These are phyloP conservation scores for Pelargonium citronellum DNA, from an alignment of 441 rosid genomes.

Conservation along the genomic window DNA sequence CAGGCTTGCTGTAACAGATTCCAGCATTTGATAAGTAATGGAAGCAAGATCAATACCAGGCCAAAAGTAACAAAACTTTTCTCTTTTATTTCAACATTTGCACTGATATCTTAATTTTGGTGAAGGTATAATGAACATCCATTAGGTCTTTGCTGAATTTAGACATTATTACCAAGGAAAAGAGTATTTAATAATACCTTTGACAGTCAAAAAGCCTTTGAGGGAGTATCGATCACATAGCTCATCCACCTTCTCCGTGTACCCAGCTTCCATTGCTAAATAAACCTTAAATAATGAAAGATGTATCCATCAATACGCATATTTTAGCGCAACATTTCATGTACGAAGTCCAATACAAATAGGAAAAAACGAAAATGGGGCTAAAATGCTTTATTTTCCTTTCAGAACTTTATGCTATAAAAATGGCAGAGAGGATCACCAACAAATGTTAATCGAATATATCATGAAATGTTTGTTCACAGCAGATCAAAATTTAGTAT, in stretches of 20 bases:
- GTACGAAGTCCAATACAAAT: too few species aligned
- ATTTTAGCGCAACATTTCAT: too few species aligned
- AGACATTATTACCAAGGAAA: constrained; percentile 11
- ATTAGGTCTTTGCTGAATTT: constrained; percentile 8
- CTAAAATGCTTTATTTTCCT: too few species aligned
- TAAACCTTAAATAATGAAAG: constrained; percentile 46
- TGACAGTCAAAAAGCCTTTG: constrained; percentile 54
- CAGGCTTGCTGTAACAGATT: background rate
- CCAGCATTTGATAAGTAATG: background rate
- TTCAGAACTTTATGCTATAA: too few species aligned
- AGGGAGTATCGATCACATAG: constrained; percentile 73
- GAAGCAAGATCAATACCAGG: background rate
- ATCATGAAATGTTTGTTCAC: background rate
- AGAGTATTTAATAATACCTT: constrained; percentile 34
- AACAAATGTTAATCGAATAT: background rate
- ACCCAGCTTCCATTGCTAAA: constrained; percentile 98
- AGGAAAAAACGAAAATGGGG: too few species aligned
- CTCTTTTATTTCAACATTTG: background rate
- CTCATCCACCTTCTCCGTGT: constrained; percentile 83
- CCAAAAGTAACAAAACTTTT: background rate
- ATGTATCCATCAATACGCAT: background rate
- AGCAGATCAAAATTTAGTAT: background rate
- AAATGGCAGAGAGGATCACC: too few species aligned
- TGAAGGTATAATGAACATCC: constrained; percentile 11
- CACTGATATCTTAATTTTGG: background rate